Evolutionary conservation across 2,329 filamentous ascomycete genomes (phyloP).

Genomic region (Diaporthe aspalathi): DNA sequence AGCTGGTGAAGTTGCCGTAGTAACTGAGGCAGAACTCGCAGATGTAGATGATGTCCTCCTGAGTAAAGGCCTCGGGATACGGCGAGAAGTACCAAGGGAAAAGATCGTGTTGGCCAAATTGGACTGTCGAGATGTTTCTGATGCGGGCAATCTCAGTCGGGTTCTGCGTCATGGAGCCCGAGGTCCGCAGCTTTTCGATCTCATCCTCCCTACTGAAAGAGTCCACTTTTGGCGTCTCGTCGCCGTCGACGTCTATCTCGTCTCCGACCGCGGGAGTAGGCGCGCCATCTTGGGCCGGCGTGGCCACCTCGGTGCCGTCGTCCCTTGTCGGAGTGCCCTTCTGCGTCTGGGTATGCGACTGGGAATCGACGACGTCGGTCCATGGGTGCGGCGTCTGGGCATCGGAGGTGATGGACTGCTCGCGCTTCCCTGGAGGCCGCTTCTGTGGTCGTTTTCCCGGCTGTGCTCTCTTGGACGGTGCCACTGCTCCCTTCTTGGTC

Average conservation of each 20-base stretch:
- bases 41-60: conserved; percentile 92
- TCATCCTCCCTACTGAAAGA: conserved; percentile 86
- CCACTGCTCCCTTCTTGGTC: conserved; percentile 75
- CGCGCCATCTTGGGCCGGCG: conserved; percentile 34
- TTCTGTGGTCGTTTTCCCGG: conserved; percentile 70
- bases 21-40: conserved; percentile 98
- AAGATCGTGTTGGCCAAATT: conserved; percentile 91
- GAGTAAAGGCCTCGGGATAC: conserved; percentile 89
- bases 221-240: conserved; percentile 54
- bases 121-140: conserved; percentile 91
- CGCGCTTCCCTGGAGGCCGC: conserved; percentile 61
- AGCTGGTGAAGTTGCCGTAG: conserved; percentile 84
- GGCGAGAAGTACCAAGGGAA: conserved; percentile 99
- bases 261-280: conserved; percentile 46
- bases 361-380: conserved; percentile 63
- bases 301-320: conserved; percentile 44
- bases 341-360: conserved; percentile 52
- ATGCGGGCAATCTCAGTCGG: conserved; percentile 97
- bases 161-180: conserved; percentile 98
- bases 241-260: conserved; percentile 69
- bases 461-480: conserved; percentile 65
- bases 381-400: conserved; percentile 65
- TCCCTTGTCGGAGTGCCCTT: conserved; percentile 57
- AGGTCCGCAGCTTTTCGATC: conserved; percentile 94
- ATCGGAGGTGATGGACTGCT: conserved; percentile 66